A percentile compares a stretch with the other conserved stretches of the same genome.
phyloP scores from a whole-genome alignment of 2,329 filamentous ascomycete genomes.

The Colletotrichum costaricense region DNA sequence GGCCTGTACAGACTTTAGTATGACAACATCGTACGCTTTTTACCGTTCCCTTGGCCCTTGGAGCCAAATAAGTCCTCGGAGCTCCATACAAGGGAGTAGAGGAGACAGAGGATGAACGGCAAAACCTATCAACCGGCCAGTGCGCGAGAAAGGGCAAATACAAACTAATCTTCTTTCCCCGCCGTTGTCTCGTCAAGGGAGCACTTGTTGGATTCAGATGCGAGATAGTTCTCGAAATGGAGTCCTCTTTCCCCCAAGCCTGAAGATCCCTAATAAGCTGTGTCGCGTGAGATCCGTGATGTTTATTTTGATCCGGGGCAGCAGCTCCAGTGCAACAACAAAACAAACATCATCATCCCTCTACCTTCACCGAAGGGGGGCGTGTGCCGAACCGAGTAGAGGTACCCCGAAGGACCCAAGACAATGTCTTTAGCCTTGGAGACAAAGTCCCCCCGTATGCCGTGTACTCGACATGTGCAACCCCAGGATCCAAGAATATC shows the following conservation, averaged over 20 bases:
- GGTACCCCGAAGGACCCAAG: constrained; percentile 1
- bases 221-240: neutral
- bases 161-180: neutral
- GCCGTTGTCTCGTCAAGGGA: neutral
- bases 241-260: neutral
- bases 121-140: neutral
- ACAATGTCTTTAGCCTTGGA: constrained; percentile 14
- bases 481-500: constrained; percentile 25
- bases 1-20: neutral
- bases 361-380: neutral
- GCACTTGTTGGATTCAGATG: neutral
- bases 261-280: constrained; percentile 1
- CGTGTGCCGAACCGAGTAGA: neutral
- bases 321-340: neutral
- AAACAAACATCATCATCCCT: neutral
- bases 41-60: neutral
- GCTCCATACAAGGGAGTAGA: neutral
- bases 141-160: neutral
- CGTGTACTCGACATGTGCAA: constrained; percentile 4
- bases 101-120: neutral
- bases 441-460: neutral
- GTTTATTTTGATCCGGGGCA: neutral
- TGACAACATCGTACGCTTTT: neutral
- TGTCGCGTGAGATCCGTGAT: neutral
- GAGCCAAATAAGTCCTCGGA: neutral